Evolutionary conservation across 1,284 basidiomycete genomes (phyloP).

Genomic region (Bjerkandera adusta): DNA sequence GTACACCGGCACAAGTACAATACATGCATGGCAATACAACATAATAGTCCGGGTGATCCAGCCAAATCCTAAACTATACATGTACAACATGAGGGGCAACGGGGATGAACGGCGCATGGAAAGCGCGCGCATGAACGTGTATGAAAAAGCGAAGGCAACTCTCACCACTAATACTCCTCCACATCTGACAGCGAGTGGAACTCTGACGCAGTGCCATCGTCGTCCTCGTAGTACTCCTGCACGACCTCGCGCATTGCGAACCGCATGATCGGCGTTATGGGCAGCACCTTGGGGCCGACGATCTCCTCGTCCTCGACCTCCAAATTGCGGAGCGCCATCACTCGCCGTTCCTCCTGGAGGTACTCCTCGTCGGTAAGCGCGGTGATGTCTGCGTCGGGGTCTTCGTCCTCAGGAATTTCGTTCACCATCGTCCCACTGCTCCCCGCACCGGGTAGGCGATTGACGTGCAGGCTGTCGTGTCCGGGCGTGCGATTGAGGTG

Average conservation of each 20-base stretch:
- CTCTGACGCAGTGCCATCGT: slow-evolving; percentile 9
- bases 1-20: background rate
- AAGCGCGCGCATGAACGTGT: background rate
- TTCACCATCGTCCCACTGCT: slow-evolving; percentile 36
- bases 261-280: slow-evolving; percentile 53
- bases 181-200: slow-evolving; percentile 6
- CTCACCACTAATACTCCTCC: slow-evolving; percentile 4
- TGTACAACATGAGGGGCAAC: background rate
- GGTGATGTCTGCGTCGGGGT: slow-evolving; percentile 22
- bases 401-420: slow-evolving; percentile 16
- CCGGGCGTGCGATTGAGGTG: slow-evolving; percentile 15
- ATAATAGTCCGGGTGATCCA: no score
- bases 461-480: slow-evolving; percentile 29
- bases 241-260: slow-evolving; percentile 7
- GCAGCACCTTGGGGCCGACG: slow-evolving; percentile 69
- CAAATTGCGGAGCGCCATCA: slow-evolving; percentile 28
- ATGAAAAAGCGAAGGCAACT: no score
- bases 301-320: slow-evolving; percentile 48
- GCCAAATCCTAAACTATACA: no score
- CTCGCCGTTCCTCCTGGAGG: slow-evolving; percentile 27
- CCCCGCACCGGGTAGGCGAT: slow-evolving; percentile 34
- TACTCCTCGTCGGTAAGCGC: slow-evolving; percentile 32
- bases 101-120: background rate
- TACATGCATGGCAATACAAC: no score
- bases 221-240: slow-evolving; percentile 7